Evolutionary conservation across 108 stramenopile genomes (phyloP).

Genomic region (Thalassiosira profunda): DNA sequence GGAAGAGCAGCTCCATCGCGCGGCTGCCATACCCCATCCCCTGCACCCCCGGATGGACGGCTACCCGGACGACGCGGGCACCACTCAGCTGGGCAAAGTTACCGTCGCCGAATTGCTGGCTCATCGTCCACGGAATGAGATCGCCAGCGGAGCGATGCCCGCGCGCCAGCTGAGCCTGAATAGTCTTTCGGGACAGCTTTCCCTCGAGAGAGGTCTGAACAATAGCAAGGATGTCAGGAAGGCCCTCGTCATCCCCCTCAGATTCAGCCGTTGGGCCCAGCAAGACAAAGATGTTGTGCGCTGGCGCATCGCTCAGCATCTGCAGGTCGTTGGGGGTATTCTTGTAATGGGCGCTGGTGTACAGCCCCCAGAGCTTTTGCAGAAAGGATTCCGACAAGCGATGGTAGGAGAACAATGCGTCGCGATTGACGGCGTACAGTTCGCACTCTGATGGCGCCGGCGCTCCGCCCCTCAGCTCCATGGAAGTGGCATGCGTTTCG

Average conservation of each 20-base stretch:
- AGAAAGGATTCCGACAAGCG: conserved; percentile 97
- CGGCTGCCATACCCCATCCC: conserved; percentile 98
- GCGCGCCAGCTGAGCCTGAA: conserved; percentile 92
- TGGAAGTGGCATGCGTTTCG: conserved; percentile 7
- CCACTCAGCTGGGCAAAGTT: conserved; percentile 96
- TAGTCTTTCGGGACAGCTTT: conserved; percentile 90
- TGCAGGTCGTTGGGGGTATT: conserved; percentile 99
- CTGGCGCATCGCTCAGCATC: conserved; percentile 98
- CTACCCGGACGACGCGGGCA: conserved; percentile 97
- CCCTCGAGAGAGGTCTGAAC: conserved; percentile 97
- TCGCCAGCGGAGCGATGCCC: conserved; percentile 98
- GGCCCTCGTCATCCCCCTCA: conserved; percentile 63
- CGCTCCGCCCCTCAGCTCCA: conserved; percentile 82
- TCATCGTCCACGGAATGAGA: conserved; percentile 99
- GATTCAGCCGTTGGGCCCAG: conserved; percentile 93
- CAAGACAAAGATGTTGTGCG: conserved; percentile 97
- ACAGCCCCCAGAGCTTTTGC: conserved; percentile 97
- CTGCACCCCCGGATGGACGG: conserved; percentile 97
- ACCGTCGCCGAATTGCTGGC: conserved; percentile 98
- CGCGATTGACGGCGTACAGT: conserved; percentile 97
- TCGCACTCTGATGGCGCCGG: conserved; percentile 96
- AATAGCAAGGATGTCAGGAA: conserved; percentile 87
- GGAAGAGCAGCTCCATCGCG: conserved; percentile 88
- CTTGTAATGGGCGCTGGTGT: conserved; percentile 99
- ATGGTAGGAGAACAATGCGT: conserved; percentile 99